phyloP scores from a whole-genome alignment of 306 rosid species.

The Alnus glutinosa region DNA sequence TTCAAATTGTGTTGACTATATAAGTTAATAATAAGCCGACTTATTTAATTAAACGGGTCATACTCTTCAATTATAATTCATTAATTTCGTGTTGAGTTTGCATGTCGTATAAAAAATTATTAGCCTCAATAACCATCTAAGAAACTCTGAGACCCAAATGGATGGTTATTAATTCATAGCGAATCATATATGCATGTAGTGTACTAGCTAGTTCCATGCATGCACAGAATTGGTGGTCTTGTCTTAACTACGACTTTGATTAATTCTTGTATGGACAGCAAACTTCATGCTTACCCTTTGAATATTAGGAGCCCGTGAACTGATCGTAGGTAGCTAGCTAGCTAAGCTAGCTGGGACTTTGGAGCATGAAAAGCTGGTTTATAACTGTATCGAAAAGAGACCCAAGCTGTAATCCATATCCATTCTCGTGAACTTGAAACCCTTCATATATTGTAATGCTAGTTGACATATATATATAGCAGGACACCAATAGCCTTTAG shows the following conservation, averaged over 20 bases:
- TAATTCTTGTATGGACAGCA: neutral
- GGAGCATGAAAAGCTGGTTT: conserved; percentile 16
- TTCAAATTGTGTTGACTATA: too few relatives aligned
- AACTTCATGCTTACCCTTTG: neutral
- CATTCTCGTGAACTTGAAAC: conserved; percentile 5
- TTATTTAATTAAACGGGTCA: too few relatives aligned
- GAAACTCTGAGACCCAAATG: too few relatives aligned
- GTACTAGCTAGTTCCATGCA: too few relatives aligned
- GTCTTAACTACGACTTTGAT: neutral
- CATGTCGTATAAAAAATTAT: too few relatives aligned
- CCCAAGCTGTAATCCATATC: neutral
- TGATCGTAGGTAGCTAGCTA: neutral
- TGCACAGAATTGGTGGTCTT: neutral
- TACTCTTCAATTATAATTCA: too few relatives aligned
- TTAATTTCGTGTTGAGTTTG: too few relatives aligned
- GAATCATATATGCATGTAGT: too few relatives aligned
- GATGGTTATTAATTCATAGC: too few relatives aligned
- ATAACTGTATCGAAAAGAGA: conserved; percentile 13
- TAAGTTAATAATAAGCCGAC: too few relatives aligned
- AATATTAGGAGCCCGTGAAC: conserved; percentile 33
- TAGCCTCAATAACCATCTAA: too few relatives aligned
- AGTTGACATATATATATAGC: neutral
- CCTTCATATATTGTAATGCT: neutral
- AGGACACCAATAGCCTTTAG: neutral
- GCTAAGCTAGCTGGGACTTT: conserved; percentile 23